These are phyloP conservation scores for Fusarium goolgardi DNA, from an alignment of 2,329 filamentous ascomycete species.

Conservation along the genomic window DNA sequence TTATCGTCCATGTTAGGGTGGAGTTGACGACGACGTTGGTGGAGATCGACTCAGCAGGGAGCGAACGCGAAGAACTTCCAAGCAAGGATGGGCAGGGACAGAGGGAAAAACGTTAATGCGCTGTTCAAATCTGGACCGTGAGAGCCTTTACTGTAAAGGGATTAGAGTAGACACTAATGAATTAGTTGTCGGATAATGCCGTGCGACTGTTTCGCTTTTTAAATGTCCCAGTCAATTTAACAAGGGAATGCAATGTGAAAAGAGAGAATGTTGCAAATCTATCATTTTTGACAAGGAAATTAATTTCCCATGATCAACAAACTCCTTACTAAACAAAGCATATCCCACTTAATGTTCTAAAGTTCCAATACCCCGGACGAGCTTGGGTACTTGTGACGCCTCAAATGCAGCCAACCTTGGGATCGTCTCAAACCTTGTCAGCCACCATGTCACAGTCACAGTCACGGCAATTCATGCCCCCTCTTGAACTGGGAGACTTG, in stretches of 20 bases:
- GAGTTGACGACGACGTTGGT: constrained; percentile 39
- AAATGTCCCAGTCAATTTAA: not conserved
- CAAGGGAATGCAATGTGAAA: not conserved
- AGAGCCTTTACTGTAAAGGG: not conserved
- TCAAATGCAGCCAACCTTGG: constrained; percentile 6
- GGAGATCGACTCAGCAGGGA: constrained; percentile 37
- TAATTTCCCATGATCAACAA: not conserved
- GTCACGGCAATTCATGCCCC: not conserved
- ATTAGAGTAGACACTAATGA: not conserved
- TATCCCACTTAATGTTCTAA: not conserved
- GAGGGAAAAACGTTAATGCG: constrained; percentile 41
- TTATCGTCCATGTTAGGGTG: constrained; percentile 51
- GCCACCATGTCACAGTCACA: constrained; percentile 8
- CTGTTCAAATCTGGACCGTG: not conserved
- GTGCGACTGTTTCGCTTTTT: not conserved
- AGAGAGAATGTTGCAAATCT: not conserved
- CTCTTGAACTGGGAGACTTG: not conserved
- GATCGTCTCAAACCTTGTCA: constrained; percentile 1
- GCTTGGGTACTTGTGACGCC: not conserved
- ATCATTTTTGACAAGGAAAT: not conserved
- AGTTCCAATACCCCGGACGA: not conserved
- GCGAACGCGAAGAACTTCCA: constrained; percentile 29
- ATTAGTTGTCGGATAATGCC: not conserved
- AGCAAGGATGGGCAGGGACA: constrained; percentile 10
- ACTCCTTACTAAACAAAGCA: not conserved